Evolutionary conservation across 1,284 basidiomycete genomes (phyloP).

Genomic region (Cutaneotrichosporon dermatis): DNA sequence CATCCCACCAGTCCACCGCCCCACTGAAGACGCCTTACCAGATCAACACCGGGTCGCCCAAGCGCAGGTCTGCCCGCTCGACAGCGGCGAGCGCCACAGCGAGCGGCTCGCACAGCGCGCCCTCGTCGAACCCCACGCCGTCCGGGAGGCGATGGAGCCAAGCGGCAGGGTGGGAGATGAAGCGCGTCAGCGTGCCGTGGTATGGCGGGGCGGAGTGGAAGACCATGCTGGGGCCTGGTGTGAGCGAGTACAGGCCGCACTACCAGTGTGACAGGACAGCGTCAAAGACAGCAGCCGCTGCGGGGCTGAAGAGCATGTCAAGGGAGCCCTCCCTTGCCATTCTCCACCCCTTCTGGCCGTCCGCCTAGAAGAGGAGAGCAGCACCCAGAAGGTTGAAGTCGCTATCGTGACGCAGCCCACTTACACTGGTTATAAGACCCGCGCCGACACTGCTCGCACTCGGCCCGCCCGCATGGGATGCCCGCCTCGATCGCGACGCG

Average conservation of each 20-base stretch:
- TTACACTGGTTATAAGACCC: constrained; percentile 53
- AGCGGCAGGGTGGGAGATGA: constrained; percentile 53
- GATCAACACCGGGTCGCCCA: constrained; percentile 52
- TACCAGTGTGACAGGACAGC: too few relatives aligned
- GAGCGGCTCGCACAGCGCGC: constrained; percentile 53
- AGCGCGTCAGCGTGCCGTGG: constrained; percentile 51
- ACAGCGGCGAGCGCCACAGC: constrained; percentile 54
- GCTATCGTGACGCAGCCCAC: neutral
- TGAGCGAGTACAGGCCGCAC: neutral
- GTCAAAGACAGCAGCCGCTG: too few relatives aligned
- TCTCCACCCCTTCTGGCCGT: too few relatives aligned
- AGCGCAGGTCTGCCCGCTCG: constrained; percentile 49
- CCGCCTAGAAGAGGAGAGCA: too few relatives aligned
- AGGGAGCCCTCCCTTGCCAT: too few relatives aligned
- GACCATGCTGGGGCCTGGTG: constrained; percentile 40
- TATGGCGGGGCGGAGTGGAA: constrained; percentile 53
- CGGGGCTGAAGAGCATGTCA: too few relatives aligned
- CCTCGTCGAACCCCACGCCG: constrained; percentile 52
- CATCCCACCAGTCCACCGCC: too few relatives aligned
- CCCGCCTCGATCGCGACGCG: constrained; percentile 54
- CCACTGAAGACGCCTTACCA: too few relatives aligned
- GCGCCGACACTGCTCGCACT: constrained; percentile 51
- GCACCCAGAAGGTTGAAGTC: too few relatives aligned
- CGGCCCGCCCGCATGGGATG: constrained; percentile 51
- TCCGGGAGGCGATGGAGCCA: constrained; percentile 55